Percentiles rank a stretch among this genome's conserved stretches.
Conservation (phyloP, 2,329 filamentous ascomycete species). For the Fusarium multiceps region DNA sequence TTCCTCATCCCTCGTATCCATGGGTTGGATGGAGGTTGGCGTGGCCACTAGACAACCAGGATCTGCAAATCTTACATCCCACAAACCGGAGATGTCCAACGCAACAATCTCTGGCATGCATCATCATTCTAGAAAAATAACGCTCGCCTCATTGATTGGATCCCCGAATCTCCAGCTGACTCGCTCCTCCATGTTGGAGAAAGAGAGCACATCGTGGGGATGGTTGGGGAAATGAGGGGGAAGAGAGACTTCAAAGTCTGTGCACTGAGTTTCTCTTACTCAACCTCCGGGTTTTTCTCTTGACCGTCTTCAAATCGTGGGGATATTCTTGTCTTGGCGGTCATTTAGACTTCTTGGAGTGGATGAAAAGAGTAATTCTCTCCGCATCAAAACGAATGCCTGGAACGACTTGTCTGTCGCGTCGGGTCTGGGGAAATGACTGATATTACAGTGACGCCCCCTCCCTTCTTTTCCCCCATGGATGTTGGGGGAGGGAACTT, state of each 20-base stretch:
- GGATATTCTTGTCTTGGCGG: constrained; percentile 11
- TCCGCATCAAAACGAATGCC: constrained; percentile 9
- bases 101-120: not conserved
- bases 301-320: constrained; percentile 15
- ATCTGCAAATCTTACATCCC: not conserved
- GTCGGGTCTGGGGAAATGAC: constrained; percentile 24
- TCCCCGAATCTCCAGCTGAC: constrained; percentile 1
- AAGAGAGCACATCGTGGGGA: constrained; percentile 26
- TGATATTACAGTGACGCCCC: constrained; percentile 14
- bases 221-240: constrained; percentile 35
- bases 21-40: not conserved
- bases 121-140: constrained; percentile 14
- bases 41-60: not conserved
- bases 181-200: constrained; percentile 21
- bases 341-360: constrained; percentile 7
- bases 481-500: constrained; percentile 5
- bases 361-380: not conserved
- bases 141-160: constrained; percentile 1
- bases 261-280: constrained; percentile 9
- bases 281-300: constrained; percentile 31
- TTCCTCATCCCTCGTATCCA: not conserved
- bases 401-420: not conserved
- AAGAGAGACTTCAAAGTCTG: not conserved
- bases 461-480: not conserved
- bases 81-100: not conserved